A percentile compares a stretch with the other conserved stretches of the same genome.
Evolutionary conservation across 2,329 filamentous ascomycete genomes (phyloP).

Genomic region (Passalora sequoiae): DNA sequence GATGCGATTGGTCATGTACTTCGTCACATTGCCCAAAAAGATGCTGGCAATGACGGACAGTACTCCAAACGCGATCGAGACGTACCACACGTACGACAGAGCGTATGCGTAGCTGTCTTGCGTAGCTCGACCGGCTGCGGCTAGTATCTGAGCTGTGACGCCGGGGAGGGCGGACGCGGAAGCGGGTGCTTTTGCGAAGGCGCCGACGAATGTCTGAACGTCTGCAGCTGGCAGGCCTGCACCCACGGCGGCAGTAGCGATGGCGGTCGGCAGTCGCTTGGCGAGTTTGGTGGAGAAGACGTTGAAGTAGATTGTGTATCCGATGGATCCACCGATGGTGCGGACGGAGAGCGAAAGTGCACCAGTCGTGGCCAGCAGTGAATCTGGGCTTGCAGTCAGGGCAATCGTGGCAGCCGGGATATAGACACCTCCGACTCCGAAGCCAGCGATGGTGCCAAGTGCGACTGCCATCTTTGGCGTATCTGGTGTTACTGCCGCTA

Average conservation of each 20-base stretch:
- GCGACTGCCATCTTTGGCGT: conserved; percentile 31
- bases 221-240: conserved; percentile 11
- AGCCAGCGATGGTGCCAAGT: conserved; percentile 54
- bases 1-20: conserved; percentile 13
- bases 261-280: conserved; percentile 46
- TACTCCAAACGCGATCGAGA: conserved; percentile 14
- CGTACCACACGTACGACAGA: conserved; percentile 18
- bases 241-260: conserved; percentile 41
- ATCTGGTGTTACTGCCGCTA: conserved; percentile 20
- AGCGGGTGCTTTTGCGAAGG: conserved; percentile 10
- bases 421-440: conserved; percentile 62
- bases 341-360: conserved; percentile 63
- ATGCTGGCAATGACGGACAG: conserved; percentile 8
- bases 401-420: conserved; percentile 60
- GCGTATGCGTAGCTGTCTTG: conserved; percentile 12
- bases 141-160: conserved; percentile 11
- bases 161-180: conserved; percentile 3
- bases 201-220: conserved; percentile 8
- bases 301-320: conserved; percentile 42
- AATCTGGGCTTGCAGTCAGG: conserved; percentile 56
- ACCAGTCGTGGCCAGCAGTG: conserved; percentile 62
- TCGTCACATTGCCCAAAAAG: conserved; percentile 8
- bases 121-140: conserved; percentile 8
- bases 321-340: conserved; percentile 55
- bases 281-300: conserved; percentile 45